Conservation (phyloP, 2,329 filamentous ascomycete genomes). For the Aureobasidium namibiae region DNA sequence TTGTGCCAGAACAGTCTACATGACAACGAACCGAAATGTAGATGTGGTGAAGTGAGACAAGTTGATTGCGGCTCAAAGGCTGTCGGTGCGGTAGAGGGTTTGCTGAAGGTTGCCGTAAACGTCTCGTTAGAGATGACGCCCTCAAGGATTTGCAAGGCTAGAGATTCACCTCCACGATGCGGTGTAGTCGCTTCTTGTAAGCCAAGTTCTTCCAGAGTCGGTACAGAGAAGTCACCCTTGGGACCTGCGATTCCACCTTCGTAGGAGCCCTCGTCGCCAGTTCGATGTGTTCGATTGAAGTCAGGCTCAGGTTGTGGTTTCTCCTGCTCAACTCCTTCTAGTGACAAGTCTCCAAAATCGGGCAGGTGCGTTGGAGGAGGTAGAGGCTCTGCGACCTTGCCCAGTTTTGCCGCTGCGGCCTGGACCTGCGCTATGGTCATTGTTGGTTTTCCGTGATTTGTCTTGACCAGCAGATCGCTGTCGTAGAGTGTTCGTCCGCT, state of each 20-base stretch:
- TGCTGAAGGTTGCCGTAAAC: constrained; percentile 67
- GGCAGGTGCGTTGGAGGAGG: constrained; percentile 52
- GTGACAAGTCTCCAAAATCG: constrained; percentile 54
- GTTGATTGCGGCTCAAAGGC: constrained; percentile 66
- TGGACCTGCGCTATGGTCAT: constrained; percentile 66
- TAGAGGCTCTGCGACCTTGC: constrained; percentile 53
- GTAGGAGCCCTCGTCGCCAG: constrained; percentile 54
- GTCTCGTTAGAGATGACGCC: constrained; percentile 53
- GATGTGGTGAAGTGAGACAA: constrained; percentile 62
- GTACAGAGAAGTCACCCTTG: constrained; percentile 59
- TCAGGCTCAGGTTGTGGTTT: constrained; percentile 46
- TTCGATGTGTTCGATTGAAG: constrained; percentile 51
- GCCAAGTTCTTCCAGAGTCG: constrained; percentile 62
- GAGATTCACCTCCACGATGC: constrained; percentile 62
- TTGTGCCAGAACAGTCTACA: constrained; percentile 66
- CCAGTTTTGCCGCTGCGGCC: constrained; percentile 53
- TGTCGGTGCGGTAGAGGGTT: constrained; percentile 67
- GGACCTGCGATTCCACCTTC: constrained; percentile 53
- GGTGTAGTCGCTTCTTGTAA: constrained; percentile 56
- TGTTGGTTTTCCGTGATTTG: constrained; percentile 60
- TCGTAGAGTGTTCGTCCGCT: constrained; percentile 66
- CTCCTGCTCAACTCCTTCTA: constrained; percentile 51
- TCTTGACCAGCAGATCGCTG: constrained; percentile 58
- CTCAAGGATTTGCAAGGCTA: constrained; percentile 51
- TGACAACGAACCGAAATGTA: constrained; percentile 68